Base-by-base conservation (phyloP, 345 rosid genomes). In the Gossypium mustelinum region DNA sequence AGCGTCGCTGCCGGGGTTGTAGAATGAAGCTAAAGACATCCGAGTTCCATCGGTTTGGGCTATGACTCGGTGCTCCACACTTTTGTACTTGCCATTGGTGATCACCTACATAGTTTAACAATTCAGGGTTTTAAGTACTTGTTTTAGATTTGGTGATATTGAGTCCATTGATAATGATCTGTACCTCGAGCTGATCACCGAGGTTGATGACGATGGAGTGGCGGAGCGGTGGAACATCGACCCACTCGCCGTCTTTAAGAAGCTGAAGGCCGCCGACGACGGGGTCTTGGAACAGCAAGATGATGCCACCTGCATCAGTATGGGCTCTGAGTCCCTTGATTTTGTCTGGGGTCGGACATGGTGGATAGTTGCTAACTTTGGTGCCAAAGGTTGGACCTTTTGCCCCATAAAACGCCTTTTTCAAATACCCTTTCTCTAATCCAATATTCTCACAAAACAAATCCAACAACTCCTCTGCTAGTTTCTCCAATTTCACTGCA, bases 281-380 rank as follows among this genome's bases (percentile, higher is more conserved):
- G 63, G 91, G 95, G 13, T 94, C 98, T 81, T 94, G 98, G 79
- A 94, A 89, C 18, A 92, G 85, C 60, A 94, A 82, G 54, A 92
- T 91, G 82, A 94, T 52, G 34, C 98, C 98, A 55, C 98, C 98
- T 0, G 98, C 98, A 67, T 94, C 98, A 0, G 98, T 94, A 83
- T 94, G 98, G 63, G 97, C 97, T 77, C 98, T 77, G n/a, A 94
- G 95, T 2, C 98, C 62, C 34, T 58, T 58, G 62, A 58, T 58
- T 22, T 58, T 58, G 16, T 58, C 62, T 1, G 62, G 62, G 11
- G 62, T 58, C 4, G 61, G 61, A 9, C 61, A 56, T 9, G 61
- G 61, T 20, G 61, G 61, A 9, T 56, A 56, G 27, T 58, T 58
- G 62, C 62, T 58, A 39, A 92, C 90, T 76, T 94, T 94, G 39